phyloP scores from a whole-genome alignment of 2,329 filamentous ascomycete species.

The Phaeosphaeriaceae sp. region DNA sequence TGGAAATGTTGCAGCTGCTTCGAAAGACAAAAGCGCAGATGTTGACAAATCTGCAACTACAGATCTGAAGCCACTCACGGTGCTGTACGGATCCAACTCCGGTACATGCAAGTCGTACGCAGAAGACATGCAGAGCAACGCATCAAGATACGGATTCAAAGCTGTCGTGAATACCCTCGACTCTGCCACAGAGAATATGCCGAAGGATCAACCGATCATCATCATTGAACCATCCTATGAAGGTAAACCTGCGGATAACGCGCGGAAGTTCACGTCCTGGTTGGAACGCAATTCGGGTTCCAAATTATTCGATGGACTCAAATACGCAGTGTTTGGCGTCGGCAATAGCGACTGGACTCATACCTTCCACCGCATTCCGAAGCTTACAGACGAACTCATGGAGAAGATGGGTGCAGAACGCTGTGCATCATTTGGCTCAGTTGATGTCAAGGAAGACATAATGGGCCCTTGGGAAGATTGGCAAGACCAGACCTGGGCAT shows the following conservation, averaged over 20 bases:
- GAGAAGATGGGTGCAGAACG: slow-evolving; percentile 56
- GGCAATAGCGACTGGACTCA: slow-evolving; percentile 64
- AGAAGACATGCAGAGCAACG: slow-evolving; percentile 67
- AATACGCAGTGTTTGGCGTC: slow-evolving; percentile 75
- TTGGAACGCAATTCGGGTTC: slow-evolving; percentile 60
- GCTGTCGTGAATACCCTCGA: slow-evolving; percentile 60
- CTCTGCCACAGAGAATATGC: slow-evolving; percentile 65
- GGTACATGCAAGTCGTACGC: slow-evolving; percentile 77
- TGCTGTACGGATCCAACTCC: slow-evolving; percentile 73
- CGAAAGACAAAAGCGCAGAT: slow-evolving; percentile 33
- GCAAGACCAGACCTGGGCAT: slow-evolving; percentile 37
- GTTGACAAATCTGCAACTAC: slow-evolving; percentile 67
- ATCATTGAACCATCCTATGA: slow-evolving; percentile 77
- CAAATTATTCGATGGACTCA: slow-evolving; percentile 59
- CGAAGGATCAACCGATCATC: slow-evolving; percentile 67
- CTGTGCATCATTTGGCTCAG: slow-evolving; percentile 8
- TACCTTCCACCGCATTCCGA: slow-evolving; percentile 74
- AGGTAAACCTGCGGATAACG: slow-evolving; percentile 76
- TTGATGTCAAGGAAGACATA: slow-evolving; percentile 18
- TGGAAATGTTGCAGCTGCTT: not conserved
- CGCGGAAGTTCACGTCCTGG: slow-evolving; percentile 72
- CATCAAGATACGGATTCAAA: slow-evolving; percentile 62
- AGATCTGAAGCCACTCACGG: too few species aligned
- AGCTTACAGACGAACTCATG: slow-evolving; percentile 64
- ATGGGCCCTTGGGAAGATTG: slow-evolving; percentile 2